A percentile compares a stretch with the other conserved stretches of the same genome.
Conservation (phyloP, 768 basidiomycete species). For the Leccinum sublutescens region DNA sequence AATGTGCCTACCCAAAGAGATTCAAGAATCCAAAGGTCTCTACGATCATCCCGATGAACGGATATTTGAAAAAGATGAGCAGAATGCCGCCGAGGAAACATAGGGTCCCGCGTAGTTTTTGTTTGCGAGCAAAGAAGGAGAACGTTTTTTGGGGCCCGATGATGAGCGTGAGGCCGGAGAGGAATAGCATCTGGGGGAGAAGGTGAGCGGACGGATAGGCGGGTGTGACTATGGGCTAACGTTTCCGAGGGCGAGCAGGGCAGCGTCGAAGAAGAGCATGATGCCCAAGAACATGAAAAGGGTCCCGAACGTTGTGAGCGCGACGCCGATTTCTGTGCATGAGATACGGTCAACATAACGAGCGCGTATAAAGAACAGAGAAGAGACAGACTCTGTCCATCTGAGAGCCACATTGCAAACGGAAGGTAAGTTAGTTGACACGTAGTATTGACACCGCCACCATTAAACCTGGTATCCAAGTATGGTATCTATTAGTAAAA, state of each 20-base stretch:
- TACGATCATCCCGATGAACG: conserved; percentile 88
- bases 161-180: conserved; percentile 92
- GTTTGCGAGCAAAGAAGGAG: conserved; percentile 94
- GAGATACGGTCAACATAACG: not conserved
- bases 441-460: conserved; percentile 22
- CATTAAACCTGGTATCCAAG: not conserved
- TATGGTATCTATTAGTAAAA: conserved; percentile 15
- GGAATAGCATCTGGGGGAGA: conserved; percentile 77
- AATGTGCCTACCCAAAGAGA: conserved; percentile 76
- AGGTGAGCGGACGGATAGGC: conserved; percentile 1
- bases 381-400: conserved; percentile 43
- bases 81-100: conserved; percentile 90
- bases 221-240: conserved; percentile 49
- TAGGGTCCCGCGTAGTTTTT: conserved; percentile 87
- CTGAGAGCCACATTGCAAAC: conserved; percentile 49
- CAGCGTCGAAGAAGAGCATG: conserved; percentile 95
- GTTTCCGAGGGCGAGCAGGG: conserved; percentile 94
- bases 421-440: conserved; percentile 17
- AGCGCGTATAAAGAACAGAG: not conserved
- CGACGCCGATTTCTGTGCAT: conserved; percentile 89
- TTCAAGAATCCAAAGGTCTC: conserved; percentile 98
- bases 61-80: conserved; percentile 94
- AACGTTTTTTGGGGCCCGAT: conserved; percentile 97
- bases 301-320: conserved; percentile 91
- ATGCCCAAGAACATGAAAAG: conserved; percentile 97